Evolutionary conservation across 192 early-diverging fungal genomes (phyloP).

Genomic region (Linderina pennispora): DNA sequence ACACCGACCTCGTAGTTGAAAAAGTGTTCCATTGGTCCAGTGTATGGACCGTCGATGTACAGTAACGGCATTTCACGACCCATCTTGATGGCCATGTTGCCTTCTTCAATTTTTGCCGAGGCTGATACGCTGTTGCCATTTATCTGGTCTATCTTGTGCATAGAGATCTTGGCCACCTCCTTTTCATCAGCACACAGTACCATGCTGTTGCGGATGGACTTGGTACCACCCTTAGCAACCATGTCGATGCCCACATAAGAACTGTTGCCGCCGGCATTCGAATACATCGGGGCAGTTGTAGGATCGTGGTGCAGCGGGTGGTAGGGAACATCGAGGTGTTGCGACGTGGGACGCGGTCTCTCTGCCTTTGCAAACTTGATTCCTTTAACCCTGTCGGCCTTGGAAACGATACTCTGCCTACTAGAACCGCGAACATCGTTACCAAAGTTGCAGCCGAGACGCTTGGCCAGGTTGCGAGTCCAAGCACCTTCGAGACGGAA

Average conservation of each 20-base stretch:
- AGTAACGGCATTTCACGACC: constrained; percentile 46
- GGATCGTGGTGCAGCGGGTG: constrained; percentile 38
- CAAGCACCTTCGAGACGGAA: constrained; percentile 72
- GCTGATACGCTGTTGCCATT: constrained; percentile 8
- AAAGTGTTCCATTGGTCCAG: constrained; percentile 63
- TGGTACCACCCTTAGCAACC: constrained; percentile 10
- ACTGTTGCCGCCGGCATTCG: constrained; percentile 20
- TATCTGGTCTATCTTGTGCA: background rate
- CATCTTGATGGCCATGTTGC: constrained; percentile 15
- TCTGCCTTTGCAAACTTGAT: constrained; percentile 4
- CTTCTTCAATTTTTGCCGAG: constrained; percentile 26
- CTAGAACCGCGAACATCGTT: constrained; percentile 8
- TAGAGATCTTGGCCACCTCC: constrained; percentile 1
- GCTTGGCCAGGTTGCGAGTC: constrained; percentile 56
- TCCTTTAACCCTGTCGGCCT: background rate
- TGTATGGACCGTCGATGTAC: constrained; percentile 69
- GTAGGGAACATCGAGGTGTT: constrained; percentile 10
- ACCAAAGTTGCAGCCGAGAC: constrained; percentile 59
- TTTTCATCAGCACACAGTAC: background rate
- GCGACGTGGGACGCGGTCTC: background rate
- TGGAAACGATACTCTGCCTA: constrained; percentile 4
- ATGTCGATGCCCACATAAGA: constrained; percentile 37
- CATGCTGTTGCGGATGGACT: background rate
- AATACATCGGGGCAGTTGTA: constrained; percentile 12
- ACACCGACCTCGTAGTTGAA: constrained; percentile 68